These are phyloP conservation scores for Didymella pinodella DNA, from an alignment of 2,329 filamentous ascomycete genomes.

Conservation along the genomic window DNA sequence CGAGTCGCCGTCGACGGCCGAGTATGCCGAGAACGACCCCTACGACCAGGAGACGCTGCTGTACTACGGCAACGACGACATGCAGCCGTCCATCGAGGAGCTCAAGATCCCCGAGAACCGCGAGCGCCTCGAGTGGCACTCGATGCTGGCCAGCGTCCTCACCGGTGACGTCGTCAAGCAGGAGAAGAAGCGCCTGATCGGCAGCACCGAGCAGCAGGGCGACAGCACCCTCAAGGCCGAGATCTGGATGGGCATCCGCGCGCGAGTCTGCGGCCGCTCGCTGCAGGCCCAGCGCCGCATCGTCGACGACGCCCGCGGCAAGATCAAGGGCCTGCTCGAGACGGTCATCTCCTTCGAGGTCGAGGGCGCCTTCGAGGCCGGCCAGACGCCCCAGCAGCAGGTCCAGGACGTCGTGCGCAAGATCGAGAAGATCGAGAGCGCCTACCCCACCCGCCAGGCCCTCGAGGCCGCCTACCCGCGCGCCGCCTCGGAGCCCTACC, in stretches of 20 bases:
- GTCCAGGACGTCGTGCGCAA: conserved; percentile 88
- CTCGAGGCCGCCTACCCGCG: conserved; percentile 78
- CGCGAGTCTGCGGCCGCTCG: conserved; percentile 83
- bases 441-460: conserved; percentile 82
- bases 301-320: conserved; percentile 81
- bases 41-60: conserved; percentile 93
- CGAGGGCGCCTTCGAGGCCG: conserved; percentile 89
- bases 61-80: conserved; percentile 89
- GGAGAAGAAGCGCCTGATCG: conserved; percentile 94
- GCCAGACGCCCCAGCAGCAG: conserved; percentile 86
- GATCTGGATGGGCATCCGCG: conserved; percentile 87
- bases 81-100: conserved; percentile 89
- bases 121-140: conserved; percentile 95
- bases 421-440: conserved; percentile 85
- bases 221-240: conserved; percentile 72
- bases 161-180: conserved; percentile 97
- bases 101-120: conserved; percentile 85
- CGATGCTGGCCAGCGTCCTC: conserved; percentile 93
- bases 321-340: conserved; percentile 78
- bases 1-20: conserved; percentile 85
- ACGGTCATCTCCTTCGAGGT: conserved; percentile 93
- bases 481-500: conserved; percentile 78
- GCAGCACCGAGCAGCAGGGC: conserved; percentile 76
- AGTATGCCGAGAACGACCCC: conserved; percentile 79
- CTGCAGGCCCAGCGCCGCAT: conserved; percentile 85